Conservation (phyloP, 495 filamentous ascomycete genomes). For the Poronia punctata region DNA sequence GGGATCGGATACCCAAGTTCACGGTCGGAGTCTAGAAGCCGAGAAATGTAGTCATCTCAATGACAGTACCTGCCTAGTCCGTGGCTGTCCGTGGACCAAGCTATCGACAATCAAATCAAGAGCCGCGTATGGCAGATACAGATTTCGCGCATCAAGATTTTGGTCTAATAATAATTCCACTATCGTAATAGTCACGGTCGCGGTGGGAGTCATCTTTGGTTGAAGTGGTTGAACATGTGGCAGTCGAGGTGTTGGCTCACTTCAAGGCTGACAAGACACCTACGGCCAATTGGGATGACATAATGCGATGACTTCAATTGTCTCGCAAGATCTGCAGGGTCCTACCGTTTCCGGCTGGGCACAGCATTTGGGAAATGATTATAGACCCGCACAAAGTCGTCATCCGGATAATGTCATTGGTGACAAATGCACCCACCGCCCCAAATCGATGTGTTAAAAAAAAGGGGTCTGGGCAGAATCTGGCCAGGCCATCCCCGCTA, state of each 20-base stretch:
- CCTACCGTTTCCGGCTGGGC: not conserved
- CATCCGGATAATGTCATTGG: constrained; percentile 5
- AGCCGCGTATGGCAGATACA: too few species aligned
- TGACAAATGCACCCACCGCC: not conserved
- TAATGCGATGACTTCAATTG: constrained; percentile 10
- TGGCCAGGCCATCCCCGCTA: not conserved
- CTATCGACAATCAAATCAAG: too few species aligned
- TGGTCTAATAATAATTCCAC: too few species aligned
- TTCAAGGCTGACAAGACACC: constrained; percentile 3
- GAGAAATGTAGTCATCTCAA: too few species aligned
- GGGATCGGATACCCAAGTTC: too few species aligned
- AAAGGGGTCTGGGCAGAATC: not conserved
- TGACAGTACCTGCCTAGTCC: too few species aligned
- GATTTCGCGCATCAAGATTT: too few species aligned
- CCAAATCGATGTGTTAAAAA: too few species aligned
- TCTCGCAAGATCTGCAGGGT: constrained; percentile 9
- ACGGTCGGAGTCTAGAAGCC: too few species aligned
- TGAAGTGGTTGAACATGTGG: not conserved
- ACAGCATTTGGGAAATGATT: not conserved
- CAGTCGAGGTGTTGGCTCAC: not conserved
- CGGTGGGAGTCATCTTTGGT: not conserved
- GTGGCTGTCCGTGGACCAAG: too few species aligned
- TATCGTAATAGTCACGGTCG: not conserved
- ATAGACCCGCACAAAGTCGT: not conserved
- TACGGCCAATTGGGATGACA: constrained; percentile 8